Conservation (phyloP, 108 stramenopile genomes). For the Cyclotella choctawhatcheeana region DNA sequence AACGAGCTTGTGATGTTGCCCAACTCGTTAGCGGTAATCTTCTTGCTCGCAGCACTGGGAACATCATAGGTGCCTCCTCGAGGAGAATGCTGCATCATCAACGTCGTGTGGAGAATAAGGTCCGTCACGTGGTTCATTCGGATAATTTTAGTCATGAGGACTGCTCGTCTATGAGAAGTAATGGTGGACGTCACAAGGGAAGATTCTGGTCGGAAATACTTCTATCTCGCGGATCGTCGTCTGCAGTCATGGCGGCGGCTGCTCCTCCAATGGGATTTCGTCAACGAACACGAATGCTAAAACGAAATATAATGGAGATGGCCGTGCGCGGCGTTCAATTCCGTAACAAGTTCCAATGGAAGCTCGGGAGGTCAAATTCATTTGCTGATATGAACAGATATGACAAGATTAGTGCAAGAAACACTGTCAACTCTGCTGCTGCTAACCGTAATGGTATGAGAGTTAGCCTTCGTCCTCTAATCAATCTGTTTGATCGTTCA, state of each 20-base stretch:
- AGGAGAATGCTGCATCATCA: neutral
- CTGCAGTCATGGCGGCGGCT: neutral
- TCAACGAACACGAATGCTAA: neutral
- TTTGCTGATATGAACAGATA: neutral
- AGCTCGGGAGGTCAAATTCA: neutral
- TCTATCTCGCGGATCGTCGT: too few relatives aligned
- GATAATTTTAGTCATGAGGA: conserved; percentile 12
- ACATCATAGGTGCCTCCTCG: too few relatives aligned
- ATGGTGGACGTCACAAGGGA: too few relatives aligned
- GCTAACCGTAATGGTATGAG: neutral
- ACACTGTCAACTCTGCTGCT: neutral
- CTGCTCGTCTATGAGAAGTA: neutral
- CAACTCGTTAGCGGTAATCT: neutral
- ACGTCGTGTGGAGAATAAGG: neutral
- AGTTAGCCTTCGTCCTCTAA: neutral
- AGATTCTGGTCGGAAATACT: too few relatives aligned
- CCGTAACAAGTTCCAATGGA: neutral
- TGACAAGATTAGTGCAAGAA: neutral
- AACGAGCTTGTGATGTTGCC: neutral
- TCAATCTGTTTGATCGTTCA: conserved; percentile 1
- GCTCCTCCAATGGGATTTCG: neutral
- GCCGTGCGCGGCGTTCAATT: neutral
- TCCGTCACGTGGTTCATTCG: conserved; percentile 13
- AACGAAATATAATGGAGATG: neutral
- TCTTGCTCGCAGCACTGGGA: too few relatives aligned